Conservation (phyloP, 2,329 filamentous ascomycete species). For the Aspergillus brunneoviolaceus region DNA sequence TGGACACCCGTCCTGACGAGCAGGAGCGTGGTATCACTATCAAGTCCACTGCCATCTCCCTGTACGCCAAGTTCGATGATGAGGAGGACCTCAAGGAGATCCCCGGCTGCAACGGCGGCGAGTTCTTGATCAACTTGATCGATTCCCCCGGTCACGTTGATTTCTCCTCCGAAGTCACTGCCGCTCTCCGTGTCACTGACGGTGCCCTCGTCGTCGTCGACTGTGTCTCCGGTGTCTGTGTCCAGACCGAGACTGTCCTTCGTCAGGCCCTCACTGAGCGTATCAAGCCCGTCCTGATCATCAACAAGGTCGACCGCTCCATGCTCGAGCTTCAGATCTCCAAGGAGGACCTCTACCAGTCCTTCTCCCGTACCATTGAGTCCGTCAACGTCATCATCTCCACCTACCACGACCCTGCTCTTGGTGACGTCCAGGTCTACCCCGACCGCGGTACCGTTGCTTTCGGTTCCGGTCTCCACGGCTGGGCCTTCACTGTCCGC, state of each 20-base stretch:
- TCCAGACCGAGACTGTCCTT: slow-evolving; percentile 99
- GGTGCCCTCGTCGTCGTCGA: slow-evolving; percentile 99
- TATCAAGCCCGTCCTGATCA: slow-evolving; percentile 99
- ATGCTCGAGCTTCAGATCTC: slow-evolving; percentile 97
- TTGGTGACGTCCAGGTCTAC: slow-evolving; percentile 98
- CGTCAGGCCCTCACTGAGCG: slow-evolving; percentile 99
- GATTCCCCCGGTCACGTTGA: slow-evolving; percentile 99
- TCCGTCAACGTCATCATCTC: slow-evolving; percentile 99
- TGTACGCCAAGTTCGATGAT: slow-evolving; percentile 81
- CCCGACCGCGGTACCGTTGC: slow-evolving; percentile 96
- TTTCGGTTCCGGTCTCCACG: slow-evolving; percentile 99
- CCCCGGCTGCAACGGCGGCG: slow-evolving; percentile 80
- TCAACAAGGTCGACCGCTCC: slow-evolving; percentile 99
- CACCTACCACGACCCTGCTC: slow-evolving; percentile 94
- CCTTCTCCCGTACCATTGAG: slow-evolving; percentile 99
- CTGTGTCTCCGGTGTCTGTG: slow-evolving; percentile 99
- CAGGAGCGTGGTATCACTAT: slow-evolving; percentile 99
- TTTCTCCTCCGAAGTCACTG: slow-evolving; percentile 99
- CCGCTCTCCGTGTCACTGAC: slow-evolving; percentile 98
- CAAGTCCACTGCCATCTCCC: slow-evolving; percentile 99
- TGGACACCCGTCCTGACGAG: slow-evolving; percentile 94
- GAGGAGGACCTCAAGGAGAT: slow-evolving; percentile 94
- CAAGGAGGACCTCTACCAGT: slow-evolving; percentile 99
- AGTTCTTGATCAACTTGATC: slow-evolving; percentile 99
- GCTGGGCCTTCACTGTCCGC: slow-evolving; percentile 98